A percentile compares a stretch with the other conserved stretches of the same genome.
Evolutionary conservation across 73 alveolate genomes (phyloP).

Genomic region (Uronychia setigera): DNA sequence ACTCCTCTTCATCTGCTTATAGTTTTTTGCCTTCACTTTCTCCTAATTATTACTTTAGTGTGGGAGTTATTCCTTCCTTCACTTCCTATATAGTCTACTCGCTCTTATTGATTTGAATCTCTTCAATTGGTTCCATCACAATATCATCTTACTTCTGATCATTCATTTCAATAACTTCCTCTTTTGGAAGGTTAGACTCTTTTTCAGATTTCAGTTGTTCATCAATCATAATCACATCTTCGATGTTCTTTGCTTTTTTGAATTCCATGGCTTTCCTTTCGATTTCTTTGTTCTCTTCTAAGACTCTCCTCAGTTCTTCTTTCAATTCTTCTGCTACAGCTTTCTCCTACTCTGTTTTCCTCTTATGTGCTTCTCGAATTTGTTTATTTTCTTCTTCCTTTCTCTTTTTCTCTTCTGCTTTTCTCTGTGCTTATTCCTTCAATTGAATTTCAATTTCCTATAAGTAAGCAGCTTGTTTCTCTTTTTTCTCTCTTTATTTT

Average conservation of each 20-base stretch:
- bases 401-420: neutral
- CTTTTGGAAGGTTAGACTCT: neutral
- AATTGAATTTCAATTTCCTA: conserved; percentile 13
- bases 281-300: neutral
- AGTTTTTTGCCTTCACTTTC: neutral
- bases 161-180: neutral
- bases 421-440: neutral
- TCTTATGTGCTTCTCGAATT: neutral
- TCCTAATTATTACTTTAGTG: neutral
- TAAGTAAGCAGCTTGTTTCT: conserved; percentile 1
- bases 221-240: neutral
- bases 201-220: neutral
- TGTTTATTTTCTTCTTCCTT: conserved; percentile 4
- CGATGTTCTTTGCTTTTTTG: neutral
- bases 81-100: neutral
- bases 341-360: conserved; percentile 3
- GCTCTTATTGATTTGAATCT: neutral
- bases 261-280: neutral
- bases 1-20: neutral
- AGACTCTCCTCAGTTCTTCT: neutral
- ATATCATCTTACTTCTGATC: neutral
- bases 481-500: neutral
- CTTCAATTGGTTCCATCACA: neutral
- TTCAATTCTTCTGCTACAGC: conserved; percentile 5
- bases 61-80: neutral